Percentiles rank a stretch among this genome's conserved stretches.
phyloP scores from a whole-genome alignment of 345 rosid species.

The Salix koriyanagi region DNA sequence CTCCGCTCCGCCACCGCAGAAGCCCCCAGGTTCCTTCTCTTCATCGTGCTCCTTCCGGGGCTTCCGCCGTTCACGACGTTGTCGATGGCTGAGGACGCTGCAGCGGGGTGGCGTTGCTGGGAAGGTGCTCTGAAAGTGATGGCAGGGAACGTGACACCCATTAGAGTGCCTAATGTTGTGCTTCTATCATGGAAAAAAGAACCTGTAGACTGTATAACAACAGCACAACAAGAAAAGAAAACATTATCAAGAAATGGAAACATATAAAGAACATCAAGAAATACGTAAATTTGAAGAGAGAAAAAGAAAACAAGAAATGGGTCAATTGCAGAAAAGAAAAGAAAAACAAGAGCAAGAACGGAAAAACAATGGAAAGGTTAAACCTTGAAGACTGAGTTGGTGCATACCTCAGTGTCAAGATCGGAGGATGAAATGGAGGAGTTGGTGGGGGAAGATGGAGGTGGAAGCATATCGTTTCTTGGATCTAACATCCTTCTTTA shows the following conservation, averaged over 20 bases:
- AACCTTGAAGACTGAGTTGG: neutral
- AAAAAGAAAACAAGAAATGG: neutral
- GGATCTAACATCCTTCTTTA: constrained; percentile 46
- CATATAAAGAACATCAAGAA: neutral
- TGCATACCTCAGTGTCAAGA: constrained; percentile 86
- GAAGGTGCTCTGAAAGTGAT: constrained; percentile 61
- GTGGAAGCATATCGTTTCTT: constrained; percentile 34
- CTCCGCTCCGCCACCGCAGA: constrained; percentile 35
- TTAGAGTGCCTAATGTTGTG: constrained; percentile 84
- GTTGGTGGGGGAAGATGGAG: constrained; percentile 63
- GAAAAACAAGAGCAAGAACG: neutral
- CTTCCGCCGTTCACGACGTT: neutral
- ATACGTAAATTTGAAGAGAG: neutral
- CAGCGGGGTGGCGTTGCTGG: constrained; percentile 32
- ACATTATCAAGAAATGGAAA: neutral
- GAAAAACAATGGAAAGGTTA: neutral
- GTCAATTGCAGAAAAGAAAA: neutral
- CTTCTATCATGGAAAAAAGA: constrained; percentile 96
- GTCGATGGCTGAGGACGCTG: constrained; percentile 10
- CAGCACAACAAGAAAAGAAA: neutral
- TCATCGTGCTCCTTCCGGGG: constrained; percentile 21
- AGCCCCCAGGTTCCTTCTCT: constrained; percentile 18
- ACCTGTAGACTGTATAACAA: constrained; percentile 64
- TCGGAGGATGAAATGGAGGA: constrained; percentile 89
- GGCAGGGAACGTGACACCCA: constrained; percentile 81